Conservation (phyloP, 768 basidiomycete species). For the Solioccasus polychromus region DNA sequence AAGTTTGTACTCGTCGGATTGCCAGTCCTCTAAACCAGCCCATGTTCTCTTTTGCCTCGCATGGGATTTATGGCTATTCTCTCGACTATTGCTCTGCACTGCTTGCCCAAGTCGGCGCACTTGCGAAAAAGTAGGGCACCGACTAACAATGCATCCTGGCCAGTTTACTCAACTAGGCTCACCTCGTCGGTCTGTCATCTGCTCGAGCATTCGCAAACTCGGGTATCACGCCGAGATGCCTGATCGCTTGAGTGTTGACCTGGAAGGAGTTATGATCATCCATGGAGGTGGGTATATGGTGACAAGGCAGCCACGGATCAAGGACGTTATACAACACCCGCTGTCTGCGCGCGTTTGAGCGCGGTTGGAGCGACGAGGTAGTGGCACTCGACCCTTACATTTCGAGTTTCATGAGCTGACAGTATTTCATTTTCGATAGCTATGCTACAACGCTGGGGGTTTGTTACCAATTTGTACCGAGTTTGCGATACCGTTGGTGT, state of each 20-base stretch:
- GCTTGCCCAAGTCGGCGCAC: slow-evolving; percentile 54
- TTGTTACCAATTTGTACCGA: slow-evolving; percentile 85
- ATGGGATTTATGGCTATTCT: slow-evolving; percentile 75
- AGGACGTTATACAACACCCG: slow-evolving; percentile 57
- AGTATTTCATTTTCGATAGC: slow-evolving; percentile 27
- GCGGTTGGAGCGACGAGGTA: slow-evolving; percentile 86
- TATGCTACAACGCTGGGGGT: slow-evolving; percentile 90
- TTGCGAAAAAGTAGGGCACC: slow-evolving; percentile 72
- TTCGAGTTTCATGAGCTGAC: background rate
- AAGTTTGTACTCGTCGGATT: background rate
- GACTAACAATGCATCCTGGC: slow-evolving; percentile 86
- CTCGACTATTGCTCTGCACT: slow-evolving; percentile 66
- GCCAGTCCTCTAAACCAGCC: background rate
- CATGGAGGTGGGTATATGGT: slow-evolving; percentile 85
- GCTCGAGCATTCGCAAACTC: slow-evolving; percentile 75
- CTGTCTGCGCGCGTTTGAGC: slow-evolving; percentile 63
- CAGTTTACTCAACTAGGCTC: slow-evolving; percentile 84
- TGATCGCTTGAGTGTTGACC: slow-evolving; percentile 75
- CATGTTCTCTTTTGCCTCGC: slow-evolving; percentile 92
- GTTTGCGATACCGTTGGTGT: slow-evolving; percentile 69
- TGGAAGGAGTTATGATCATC: slow-evolving; percentile 87
- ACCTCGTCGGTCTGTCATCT: slow-evolving; percentile 70
- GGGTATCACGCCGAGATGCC: slow-evolving; percentile 87
- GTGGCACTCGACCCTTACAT: background rate
- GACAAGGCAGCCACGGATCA: slow-evolving; percentile 76